Base-by-base conservation (phyloP, 2,329 filamentous ascomycete species). In the Diaporthe capsici region DNA sequence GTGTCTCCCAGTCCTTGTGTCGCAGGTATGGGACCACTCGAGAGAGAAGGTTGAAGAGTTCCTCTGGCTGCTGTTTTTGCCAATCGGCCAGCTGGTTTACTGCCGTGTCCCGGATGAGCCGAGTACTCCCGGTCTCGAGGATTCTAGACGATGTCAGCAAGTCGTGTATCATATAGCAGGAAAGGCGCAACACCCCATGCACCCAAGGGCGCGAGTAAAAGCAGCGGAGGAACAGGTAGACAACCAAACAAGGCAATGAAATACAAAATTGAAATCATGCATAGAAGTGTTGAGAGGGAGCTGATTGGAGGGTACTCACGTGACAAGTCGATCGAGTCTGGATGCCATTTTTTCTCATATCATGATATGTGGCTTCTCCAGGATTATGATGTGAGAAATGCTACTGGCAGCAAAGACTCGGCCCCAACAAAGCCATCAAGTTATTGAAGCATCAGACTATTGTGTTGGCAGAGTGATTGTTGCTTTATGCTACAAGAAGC, bases 81-180 rank as follows among this genome's bases (percentile, higher is more conserved):
- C 98, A 97, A 85, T 99, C 97, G 77, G 96, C 97, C 78, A 99
- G 90, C 86, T 99, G 97, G 82, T 97, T 95, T 77, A 98, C 97
- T 77, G 97, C 97, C 78, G 97, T 99, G 82, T 98, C 98, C 80
- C 97, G 93, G 83, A 99, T 98, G 79, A 99, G 89, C 83, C 94
- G 93, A 76, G 97, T 99, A 86, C 96, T 98, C 80, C 97, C 97
- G 75, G 97, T 98, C 89, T 99, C 97, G 81, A 99, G 92, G 83
- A 99, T 92, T 79, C 96, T 98, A 84, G 71, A 72, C 53, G 71
- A 13, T 51, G 58, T 80, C 15, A 79, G 78, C 67, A 63, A 53
- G 39, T 20, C 15, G 22, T 34, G 31, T 17, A 34, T 13, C 34
- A 20, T 3, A 9, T 12, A 10, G 55, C 22, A 47, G 10, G 6